Evolutionary conservation across 305 asterid species (phyloP), one percentile per base, ranked within the genome.

Genomic region (Nicotiana rustica): DNA sequence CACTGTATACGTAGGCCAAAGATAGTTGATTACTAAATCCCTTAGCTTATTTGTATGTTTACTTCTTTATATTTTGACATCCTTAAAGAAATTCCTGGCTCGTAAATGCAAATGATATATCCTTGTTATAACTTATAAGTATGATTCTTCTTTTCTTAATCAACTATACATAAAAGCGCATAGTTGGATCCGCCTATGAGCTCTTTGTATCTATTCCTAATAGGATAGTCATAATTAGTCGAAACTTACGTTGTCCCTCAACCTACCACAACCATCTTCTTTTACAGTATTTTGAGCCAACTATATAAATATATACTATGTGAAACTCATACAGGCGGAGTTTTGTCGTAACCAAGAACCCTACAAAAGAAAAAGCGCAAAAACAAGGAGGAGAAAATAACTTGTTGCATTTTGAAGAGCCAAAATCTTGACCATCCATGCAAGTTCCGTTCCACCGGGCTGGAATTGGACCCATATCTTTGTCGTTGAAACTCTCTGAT

Each of bases 381-480:
- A 52, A 12, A 52, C 2, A 5, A 12, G 59, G 59, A 52, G 59
- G 59, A 18, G 56, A 67, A 1, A 44, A 36, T 69, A 86, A 92
- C 97, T 68, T 89, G 84, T 91, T 92, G 89, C 97, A 92, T 69
- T 49, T 85, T 44, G 89, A 80, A 76, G 91, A 31, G 18, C 80
- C 86, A 89, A 91, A 91, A 41, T 88, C 87, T 18, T 12, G 19
- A 65, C 92, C 94, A 81, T 79, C 85, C 89, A 85, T 82, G 89
- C 97, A 92, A 47, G 36, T 83, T 19, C 97, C 97, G 64, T 90
- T 92, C 97, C 97, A 92, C n/a, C 21, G 77, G 25, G 88, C 33
- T 3, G 97, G 97, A 68, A 91, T 85, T 15, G 90, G 88, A 13
- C 89, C 86, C 82, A 92, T 80, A 29, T 69, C 90, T 33, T 69